phyloP scores from a whole-genome alignment of 345 rosid species.

The Citrus hindsii region DNA sequence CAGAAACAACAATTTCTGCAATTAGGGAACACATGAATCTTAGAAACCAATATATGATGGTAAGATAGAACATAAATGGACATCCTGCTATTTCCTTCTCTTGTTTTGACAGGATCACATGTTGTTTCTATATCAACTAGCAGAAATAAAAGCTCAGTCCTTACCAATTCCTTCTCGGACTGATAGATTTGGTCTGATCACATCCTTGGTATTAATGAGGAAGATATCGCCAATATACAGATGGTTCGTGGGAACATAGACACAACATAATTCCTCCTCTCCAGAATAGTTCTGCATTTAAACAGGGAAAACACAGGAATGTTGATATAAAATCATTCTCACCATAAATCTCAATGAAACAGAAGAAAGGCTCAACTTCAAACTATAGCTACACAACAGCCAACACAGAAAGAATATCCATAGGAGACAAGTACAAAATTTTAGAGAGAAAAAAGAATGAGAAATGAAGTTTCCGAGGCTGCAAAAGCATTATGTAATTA shows the following conservation, averaged over 20 bases:
- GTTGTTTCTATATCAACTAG: not conserved
- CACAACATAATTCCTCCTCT: constrained; percentile 94
- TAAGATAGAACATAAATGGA: not conserved
- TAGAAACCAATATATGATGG: not conserved
- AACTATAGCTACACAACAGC: not conserved
- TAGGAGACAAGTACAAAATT: not conserved
- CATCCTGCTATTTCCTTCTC: not conserved
- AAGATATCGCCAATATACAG: constrained; percentile 95
- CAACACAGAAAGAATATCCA: not conserved
- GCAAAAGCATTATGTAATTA: not conserved
- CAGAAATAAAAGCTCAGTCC: constrained; percentile 18
- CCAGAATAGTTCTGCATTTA: constrained; percentile 70
- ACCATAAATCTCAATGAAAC: not conserved
- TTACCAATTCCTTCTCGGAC: constrained; percentile 98
- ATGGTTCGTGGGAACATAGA: constrained; percentile 98
- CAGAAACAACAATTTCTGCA: constrained; percentile 95
- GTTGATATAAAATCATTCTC: not conserved
- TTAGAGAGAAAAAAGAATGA: not conserved
- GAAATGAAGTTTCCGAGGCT: not conserved
- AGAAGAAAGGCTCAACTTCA: not conserved
- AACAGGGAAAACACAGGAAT: not conserved
- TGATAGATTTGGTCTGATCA: constrained; percentile 90
- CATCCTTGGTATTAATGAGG: constrained; percentile 74
- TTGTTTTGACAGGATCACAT: not conserved
- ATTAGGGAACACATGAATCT: constrained; percentile 13